phyloP scores from a whole-genome alignment of 371 early-diverging fungal species.

The Smittium mucronatum region DNA sequence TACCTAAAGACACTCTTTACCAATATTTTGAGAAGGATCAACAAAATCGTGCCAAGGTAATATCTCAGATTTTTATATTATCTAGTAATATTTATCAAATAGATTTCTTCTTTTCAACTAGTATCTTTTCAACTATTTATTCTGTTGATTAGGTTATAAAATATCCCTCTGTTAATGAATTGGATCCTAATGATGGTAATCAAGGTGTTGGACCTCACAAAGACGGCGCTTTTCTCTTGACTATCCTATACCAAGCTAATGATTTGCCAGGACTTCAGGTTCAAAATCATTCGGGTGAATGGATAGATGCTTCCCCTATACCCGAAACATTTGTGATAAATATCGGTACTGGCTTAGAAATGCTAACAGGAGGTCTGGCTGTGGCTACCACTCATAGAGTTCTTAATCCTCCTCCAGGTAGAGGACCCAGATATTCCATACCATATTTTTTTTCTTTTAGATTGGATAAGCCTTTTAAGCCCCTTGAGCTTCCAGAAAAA shows the following conservation, averaged over 20 bases:
- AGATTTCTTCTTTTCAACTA: too few species aligned
- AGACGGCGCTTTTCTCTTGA: constrained; percentile 36
- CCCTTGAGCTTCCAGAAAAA: constrained; percentile 13
- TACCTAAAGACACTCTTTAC: constrained; percentile 34
- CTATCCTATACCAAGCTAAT: constrained; percentile 43
- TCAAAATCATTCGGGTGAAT: constrained; percentile 40
- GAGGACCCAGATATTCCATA: constrained; percentile 25
- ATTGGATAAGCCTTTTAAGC: constrained; percentile 13
- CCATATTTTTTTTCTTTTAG: constrained; percentile 20
- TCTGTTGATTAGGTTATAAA: constrained; percentile 17
- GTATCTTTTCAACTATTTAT: neutral
- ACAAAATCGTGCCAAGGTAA: constrained; percentile 33
- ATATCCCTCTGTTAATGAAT: constrained; percentile 24
- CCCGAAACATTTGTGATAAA: constrained; percentile 49
- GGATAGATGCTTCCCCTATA: constrained; percentile 46
- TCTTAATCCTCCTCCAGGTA: constrained; percentile 36
- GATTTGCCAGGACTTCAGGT: constrained; percentile 46
- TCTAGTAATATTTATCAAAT: too few species aligned
- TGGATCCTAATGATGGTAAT: constrained; percentile 27
- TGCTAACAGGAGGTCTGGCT: constrained; percentile 38
- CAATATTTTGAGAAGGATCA: constrained; percentile 34
- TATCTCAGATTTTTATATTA: neutral
- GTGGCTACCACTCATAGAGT: constrained; percentile 51
- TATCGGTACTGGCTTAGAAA: constrained; percentile 48
- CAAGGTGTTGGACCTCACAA: constrained; percentile 45